Conservation (phyloP, 192 early-diverging fungal genomes). For the Coemansia sp. region DNA sequence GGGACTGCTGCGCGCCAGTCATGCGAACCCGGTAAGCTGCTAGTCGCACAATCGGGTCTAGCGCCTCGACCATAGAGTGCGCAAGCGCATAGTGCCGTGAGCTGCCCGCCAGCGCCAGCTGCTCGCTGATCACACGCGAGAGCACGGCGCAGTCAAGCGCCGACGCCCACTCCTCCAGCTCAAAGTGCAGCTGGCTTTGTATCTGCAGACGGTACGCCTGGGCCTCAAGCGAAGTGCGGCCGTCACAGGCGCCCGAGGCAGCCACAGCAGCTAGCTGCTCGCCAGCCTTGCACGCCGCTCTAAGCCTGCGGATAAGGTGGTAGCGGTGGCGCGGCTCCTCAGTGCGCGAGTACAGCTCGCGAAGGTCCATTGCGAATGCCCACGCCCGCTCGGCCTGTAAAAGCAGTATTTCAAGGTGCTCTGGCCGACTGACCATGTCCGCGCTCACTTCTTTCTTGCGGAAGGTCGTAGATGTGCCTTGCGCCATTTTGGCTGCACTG, state of each 20-base stretch:
- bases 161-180: conserved; percentile 41
- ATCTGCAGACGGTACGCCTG: conserved; percentile 48
- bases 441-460: conserved; percentile 22
- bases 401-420: conserved; percentile 41
- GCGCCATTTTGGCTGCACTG: conserved; percentile 32
- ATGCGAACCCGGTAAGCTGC: conserved; percentile 49
- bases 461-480: conserved; percentile 29
- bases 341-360: conserved; percentile 47
- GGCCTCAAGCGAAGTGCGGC: conserved; percentile 25
- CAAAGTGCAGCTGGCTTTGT: conserved; percentile 38
- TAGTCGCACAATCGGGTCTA: conserved; percentile 45
- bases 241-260: conserved; percentile 8
- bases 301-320: conserved; percentile 42
- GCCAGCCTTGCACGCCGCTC: conserved; percentile 33
- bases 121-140: conserved; percentile 23
- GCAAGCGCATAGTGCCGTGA: conserved; percentile 35
- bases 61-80: conserved; percentile 23
- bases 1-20: conserved; percentile 29
- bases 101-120: conserved; percentile 28
- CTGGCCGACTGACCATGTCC: conserved; percentile 17
- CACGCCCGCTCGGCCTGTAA: conserved; percentile 52
- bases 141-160: conserved; percentile 44
- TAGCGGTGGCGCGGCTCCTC: conserved; percentile 54
- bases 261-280: conserved; percentile 24
- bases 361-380: conserved; percentile 54